Conservation (phyloP, 2,329 filamentous ascomycete genomes). For the Penicillium brevicompactum region DNA sequence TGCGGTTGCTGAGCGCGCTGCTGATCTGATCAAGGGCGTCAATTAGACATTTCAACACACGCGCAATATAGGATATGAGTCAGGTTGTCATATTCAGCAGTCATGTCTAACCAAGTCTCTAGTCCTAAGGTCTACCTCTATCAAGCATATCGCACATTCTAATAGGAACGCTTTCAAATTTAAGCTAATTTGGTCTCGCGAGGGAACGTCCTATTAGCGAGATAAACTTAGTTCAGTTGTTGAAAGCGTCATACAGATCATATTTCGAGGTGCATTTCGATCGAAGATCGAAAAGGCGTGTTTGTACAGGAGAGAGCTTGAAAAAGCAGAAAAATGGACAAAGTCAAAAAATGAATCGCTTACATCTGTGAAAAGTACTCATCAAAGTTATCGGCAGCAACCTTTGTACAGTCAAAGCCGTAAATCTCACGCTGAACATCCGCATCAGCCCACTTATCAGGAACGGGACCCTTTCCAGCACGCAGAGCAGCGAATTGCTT, state of each 20-base stretch:
- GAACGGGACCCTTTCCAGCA: conserved; percentile 50
- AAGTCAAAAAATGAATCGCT: conserved; percentile 3
- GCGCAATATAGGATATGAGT: no score
- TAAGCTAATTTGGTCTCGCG: no score
- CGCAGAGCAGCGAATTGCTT: conserved; percentile 58
- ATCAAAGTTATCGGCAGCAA: conserved; percentile 57
- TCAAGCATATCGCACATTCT: no score
- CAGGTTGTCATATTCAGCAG: no score
- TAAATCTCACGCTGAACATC: conserved; percentile 70
- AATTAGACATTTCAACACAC: background rate
- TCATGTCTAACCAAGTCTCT: no score
- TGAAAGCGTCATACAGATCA: background rate
- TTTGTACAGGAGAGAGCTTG: no score
- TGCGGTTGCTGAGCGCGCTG: conserved; percentile 36
- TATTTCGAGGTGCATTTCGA: background rate
- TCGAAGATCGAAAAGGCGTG: background rate
- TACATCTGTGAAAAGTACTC: conserved; percentile 44
- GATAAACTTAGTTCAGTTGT: background rate
- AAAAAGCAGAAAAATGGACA: background rate
- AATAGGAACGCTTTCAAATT: no score
- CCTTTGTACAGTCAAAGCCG: conserved; percentile 62
- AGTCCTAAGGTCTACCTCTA: no score
- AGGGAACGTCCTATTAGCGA: background rate
- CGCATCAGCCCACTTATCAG: conserved; percentile 70
- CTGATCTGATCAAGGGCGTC: conserved; percentile 27